Evolutionary conservation across 495 filamentous ascomycete genomes (phyloP).

Genomic region (Astrothelium macrocarpum): DNA sequence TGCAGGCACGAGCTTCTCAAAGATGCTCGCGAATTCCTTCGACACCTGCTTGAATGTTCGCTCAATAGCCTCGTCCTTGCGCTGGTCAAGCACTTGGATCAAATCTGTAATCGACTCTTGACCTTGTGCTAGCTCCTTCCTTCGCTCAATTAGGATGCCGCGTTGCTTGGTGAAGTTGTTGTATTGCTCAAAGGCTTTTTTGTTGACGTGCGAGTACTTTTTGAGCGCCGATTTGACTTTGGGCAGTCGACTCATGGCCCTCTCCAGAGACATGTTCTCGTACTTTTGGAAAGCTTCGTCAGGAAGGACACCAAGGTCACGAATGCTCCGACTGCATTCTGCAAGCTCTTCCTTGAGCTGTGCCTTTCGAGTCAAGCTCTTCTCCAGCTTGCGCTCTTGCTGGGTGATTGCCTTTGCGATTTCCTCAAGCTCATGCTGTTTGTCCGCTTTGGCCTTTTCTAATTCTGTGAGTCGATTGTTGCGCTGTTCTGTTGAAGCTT

Average conservation of each 20-base stretch:
- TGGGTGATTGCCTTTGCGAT: conserved; percentile 74
- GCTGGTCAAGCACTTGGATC: conserved; percentile 82
- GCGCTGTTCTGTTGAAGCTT: conserved; percentile 44
- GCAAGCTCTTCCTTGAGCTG: conserved; percentile 62
- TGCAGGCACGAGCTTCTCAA: conserved; percentile 89
- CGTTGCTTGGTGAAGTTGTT: conserved; percentile 91
- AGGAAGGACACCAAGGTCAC: conserved; percentile 84
- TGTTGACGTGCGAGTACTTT: conserved; percentile 96
- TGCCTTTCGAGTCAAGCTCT: conserved; percentile 77
- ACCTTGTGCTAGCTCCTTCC: conserved; percentile 72
- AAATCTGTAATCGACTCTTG: conserved; percentile 82
- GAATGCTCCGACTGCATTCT: conserved; percentile 78
- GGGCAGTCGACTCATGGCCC: conserved; percentile 74
- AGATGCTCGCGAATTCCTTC: conserved; percentile 81
- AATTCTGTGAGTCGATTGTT: conserved; percentile 10
- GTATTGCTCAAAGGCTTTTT: conserved; percentile 98
- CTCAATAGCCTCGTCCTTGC: conserved; percentile 94
- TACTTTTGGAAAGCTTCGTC: conserved; percentile 93
- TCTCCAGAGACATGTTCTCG: conserved; percentile 65
- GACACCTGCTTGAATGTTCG: conserved; percentile 97
- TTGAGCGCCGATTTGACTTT: conserved; percentile 91
- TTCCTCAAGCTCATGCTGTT: conserved; percentile 59
- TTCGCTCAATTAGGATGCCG: conserved; percentile 67
- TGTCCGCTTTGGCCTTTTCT: conserved; percentile 43
- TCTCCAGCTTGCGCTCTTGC: conserved; percentile 84